Percentiles rank a stretch among this genome's conserved stretches.
Conservation (phyloP, 2,329 filamentous ascomycete genomes). For the Rhynchosporium graminicola region DNA sequence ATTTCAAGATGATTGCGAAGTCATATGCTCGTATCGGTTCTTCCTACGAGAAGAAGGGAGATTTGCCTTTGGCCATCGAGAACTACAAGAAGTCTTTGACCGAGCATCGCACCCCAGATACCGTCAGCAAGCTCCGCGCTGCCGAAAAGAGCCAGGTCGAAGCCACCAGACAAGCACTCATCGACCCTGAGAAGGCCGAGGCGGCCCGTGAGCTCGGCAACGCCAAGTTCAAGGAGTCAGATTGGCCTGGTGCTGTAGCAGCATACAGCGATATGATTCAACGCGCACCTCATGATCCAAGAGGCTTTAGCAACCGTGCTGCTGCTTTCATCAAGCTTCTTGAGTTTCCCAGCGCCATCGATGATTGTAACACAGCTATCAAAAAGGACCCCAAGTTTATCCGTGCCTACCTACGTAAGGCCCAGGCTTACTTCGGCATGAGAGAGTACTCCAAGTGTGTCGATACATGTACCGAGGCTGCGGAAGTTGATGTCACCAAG, state of each 20-base stretch:
- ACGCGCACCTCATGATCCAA: constrained; percentile 86
- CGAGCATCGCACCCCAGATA: constrained; percentile 93
- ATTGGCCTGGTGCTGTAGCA: constrained; percentile 93
- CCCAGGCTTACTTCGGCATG: constrained; percentile 95
- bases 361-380: constrained; percentile 90
- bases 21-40: constrained; percentile 93
- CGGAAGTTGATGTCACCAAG: constrained; percentile 70
- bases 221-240: constrained; percentile 93
- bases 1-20: constrained; percentile 98
- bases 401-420: constrained; percentile 94
- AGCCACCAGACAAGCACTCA: constrained; percentile 73
- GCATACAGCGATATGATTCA: constrained; percentile 97
- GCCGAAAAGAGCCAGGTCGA: constrained; percentile 86
- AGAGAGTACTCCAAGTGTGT: constrained; percentile 95
- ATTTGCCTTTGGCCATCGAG: constrained; percentile 76
- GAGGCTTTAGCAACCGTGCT: constrained; percentile 96
- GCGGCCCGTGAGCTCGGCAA: constrained; percentile 94
- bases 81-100: constrained; percentile 94
- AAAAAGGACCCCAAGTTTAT: constrained; percentile 91
- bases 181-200: constrained; percentile 90
- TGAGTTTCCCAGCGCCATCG: constrained; percentile 88
- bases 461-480: constrained; percentile 83
- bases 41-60: constrained; percentile 88
- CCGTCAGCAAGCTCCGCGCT: constrained; percentile 86
- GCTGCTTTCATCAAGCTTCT: constrained; percentile 97